Conservation (phyloP, 129 eudicot genomes). For the Pittosporum tobira region DNA sequence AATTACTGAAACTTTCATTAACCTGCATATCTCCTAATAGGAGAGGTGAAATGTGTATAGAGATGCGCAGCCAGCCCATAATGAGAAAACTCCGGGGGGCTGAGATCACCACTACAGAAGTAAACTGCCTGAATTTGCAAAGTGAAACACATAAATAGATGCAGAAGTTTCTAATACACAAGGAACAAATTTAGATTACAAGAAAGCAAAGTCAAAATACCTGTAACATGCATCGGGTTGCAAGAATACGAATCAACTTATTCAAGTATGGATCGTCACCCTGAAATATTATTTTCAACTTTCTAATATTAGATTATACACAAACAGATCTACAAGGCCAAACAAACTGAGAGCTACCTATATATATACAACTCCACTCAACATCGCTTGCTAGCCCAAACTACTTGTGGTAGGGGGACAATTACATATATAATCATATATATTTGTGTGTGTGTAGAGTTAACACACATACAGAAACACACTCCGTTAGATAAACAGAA, state of each 20-base stretch:
- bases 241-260: conserved; percentile 86
- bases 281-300: conserved; percentile 27
- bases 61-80: conserved; percentile 92
- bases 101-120: conserved; percentile 97
- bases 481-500: background rate
- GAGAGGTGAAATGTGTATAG: conserved; percentile 95
- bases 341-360: background rate
- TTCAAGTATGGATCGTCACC: conserved; percentile 92
- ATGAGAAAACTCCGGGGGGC: conserved; percentile 84
- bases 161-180: conserved; percentile 2
- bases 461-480: no score
- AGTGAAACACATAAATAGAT: conserved; percentile 3
- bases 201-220: conserved; percentile 23
- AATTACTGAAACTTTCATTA: background rate
- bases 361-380: no score
- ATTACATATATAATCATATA: no score
- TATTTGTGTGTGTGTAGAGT: no score
- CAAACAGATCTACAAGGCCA: background rate
- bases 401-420: no score
- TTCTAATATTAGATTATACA: no score
- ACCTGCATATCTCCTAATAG: conserved; percentile 99
- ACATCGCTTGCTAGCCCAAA: no score
- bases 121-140: conserved; percentile 72
- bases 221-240: conserved; percentile 99
- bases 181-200: background rate